Evolutionary conservation across 192 early-diverging fungal species (phyloP).

Genomic region (Phlyctochytrium arcticum): DNA sequence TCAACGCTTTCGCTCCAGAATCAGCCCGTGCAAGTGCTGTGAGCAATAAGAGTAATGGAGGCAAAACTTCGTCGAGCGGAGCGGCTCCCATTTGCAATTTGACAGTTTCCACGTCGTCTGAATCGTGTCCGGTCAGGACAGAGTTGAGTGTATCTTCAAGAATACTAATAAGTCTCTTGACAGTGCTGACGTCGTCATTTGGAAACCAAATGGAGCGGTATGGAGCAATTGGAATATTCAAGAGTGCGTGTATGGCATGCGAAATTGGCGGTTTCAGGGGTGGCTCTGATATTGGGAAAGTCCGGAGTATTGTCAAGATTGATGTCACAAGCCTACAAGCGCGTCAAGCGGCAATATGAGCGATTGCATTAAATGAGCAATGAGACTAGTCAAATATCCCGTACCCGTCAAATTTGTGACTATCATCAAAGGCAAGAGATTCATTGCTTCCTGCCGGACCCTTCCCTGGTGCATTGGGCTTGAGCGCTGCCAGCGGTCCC

Average conservation of each 20-base stretch:
- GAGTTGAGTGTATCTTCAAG: constrained; percentile 17
- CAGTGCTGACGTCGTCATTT: constrained; percentile 10
- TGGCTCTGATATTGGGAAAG: constrained; percentile 14
- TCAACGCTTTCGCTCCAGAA: constrained; percentile 25
- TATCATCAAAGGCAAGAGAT: too few relatives aligned
- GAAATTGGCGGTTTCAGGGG: constrained; percentile 70
- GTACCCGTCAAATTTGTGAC: neutral
- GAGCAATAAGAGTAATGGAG: constrained; percentile 65
- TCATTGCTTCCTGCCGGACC: too few relatives aligned
- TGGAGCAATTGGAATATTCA: constrained; percentile 55
- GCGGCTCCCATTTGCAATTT: constrained; percentile 29
- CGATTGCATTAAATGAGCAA: neutral
- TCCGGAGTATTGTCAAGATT: constrained; percentile 23
- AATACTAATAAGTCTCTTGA: constrained; percentile 24
- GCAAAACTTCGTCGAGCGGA: constrained; percentile 59
- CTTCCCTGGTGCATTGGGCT: neutral
- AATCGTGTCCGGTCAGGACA: neutral
- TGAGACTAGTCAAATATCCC: neutral
- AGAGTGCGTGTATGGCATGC: constrained; percentile 72
- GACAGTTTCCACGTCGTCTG: constrained; percentile 42
- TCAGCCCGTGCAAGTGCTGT: constrained; percentile 56
- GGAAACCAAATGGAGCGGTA: constrained; percentile 35
- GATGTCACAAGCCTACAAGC: constrained; percentile 33
- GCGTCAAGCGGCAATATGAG: neutral
- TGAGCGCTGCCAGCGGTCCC: neutral